Evolutionary conservation across 352 stramenopile species (phyloP), one percentile per base, ranked within the genome.

Genomic region (Globisporangium ultimum): DNA sequence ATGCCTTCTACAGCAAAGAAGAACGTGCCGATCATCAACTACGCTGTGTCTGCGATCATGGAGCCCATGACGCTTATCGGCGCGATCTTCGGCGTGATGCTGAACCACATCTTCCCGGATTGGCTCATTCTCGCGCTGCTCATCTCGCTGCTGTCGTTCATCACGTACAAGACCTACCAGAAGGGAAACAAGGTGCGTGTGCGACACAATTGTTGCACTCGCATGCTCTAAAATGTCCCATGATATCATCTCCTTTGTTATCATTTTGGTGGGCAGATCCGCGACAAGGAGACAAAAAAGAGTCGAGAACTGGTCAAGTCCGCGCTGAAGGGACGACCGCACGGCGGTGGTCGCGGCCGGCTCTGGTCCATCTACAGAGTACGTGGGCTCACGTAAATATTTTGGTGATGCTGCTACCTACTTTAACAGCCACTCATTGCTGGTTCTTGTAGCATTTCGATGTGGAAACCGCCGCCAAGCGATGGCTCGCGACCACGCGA

Each of bases 21-120:
- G 0, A 92, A 98, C 68, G 67, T 96, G 40, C 95, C 96, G 12
- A 76, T 99, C 18, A 97, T 99, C 42, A 96, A 98, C 79, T 99
- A 98, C 87, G 93, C 98, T 60, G 77, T 99, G n/a, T 95, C 98
- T n/a, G 67, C 98, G 3, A 91, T 98, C n/a, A 99, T 99, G 96
- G 96, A 99, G 80, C 97, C 96, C 2, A 84, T 96, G 64, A 91
- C 85, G 41, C 71, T 94, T 13, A 82, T 92, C 36, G 85, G 85
- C 40, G 61, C 83, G 50, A 80, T 92, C 64, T 88, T 91, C 32
- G 85, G 83, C 34, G 85, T 94, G 17, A 89, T 92, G 80, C 72
- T 89, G 67, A 94, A 94, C 63, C 76, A 87, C 55, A 66, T 89
- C 43, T 80, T 95, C 51, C 86, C 86, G 10, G 81, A 91, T 63